Evolutionary conservation across 1,284 basidiomycete species (phyloP), one percentile per base, ranked within the genome.

Genomic region (Sanghuangporus sanghuang): DNA sequence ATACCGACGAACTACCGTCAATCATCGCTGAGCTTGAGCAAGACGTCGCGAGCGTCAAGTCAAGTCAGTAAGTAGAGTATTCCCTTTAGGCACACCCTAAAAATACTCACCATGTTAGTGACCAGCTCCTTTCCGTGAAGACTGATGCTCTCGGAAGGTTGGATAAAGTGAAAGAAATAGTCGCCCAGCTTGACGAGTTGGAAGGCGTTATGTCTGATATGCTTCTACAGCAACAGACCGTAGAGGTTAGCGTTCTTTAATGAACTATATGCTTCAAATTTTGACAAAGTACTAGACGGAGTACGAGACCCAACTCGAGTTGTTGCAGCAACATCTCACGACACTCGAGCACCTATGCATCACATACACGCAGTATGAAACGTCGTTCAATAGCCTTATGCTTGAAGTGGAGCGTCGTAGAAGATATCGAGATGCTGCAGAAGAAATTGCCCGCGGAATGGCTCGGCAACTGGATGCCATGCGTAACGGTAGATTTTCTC

Each of bases 181-280:
- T 92, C n/a, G 78, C 83, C 56, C 82, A 87, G 68, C 77, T 93
- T 14, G 89, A 92, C 53, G 85, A 88, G 68, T 78, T 93, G 3
- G 89, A 86, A 1, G 84, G 87, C 21, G 89, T 91, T 59, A 90
- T 93, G 85, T 76, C 78, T 0, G 85, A 88, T 59, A 91, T 92
- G 87, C 73, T 92, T 5, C 78, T 81, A 46, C 81, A 79, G 18
- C 89, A 92, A 71, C 81, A 86, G 63, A 73, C 74, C 12, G 81
- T 89, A 9, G 86, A 92, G 79, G 89, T 88, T 42, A 27, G 32
- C 1, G 2, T 38, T 27, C 21, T 5, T 53, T 32, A 36, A 6
- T n/a, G 9, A 16, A 44, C 11, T 6, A 39, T 14, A 8, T 35
- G 18, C 9, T 42, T 48, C 49, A 59, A 21, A 59, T 53, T 56